Conservation (phyloP, 2,329 filamentous ascomycete species). For the Aciculosporium take region DNA sequence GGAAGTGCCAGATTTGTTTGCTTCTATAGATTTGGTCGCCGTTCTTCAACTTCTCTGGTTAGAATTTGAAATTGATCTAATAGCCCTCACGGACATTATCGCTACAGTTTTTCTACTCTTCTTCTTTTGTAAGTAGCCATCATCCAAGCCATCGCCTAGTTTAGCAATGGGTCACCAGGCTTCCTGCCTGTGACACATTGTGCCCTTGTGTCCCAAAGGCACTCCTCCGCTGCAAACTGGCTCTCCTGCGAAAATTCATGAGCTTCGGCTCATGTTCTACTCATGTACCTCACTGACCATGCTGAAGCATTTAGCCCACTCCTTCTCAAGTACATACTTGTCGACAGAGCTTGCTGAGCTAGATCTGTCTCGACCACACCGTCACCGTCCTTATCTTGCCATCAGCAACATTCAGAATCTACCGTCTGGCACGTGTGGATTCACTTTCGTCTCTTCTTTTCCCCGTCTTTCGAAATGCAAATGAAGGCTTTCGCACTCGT, state of each 20-base stretch:
- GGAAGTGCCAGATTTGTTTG: constrained; percentile 22
- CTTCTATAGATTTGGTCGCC: not conserved
- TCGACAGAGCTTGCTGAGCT: not conserved
- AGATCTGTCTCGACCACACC: constrained; percentile 13
- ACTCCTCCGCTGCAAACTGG: no score
- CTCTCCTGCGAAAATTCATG: no score
- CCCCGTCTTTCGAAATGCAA: constrained; percentile 26
- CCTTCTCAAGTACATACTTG: not conserved
- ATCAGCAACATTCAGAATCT: constrained; percentile 7
- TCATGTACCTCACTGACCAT: not conserved
- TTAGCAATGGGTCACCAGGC: no score
- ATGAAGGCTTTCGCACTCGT: constrained; percentile 32
- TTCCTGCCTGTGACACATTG: no score
- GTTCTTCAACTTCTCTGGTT: constrained; percentile 13
- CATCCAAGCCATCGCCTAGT: no score
- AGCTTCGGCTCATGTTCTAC: no score
- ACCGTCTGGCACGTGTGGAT: constrained; percentile 20
- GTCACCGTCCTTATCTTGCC: constrained; percentile 8
- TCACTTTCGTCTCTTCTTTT: constrained; percentile 12
- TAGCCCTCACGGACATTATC: not conserved
- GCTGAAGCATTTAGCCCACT: not conserved
- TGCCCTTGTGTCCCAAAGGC: no score
- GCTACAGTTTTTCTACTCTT: not conserved
- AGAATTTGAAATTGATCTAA: constrained; percentile 4
- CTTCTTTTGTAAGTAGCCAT: no score